Conservation (phyloP, 139 green algal species). For the Haematococcus lacustris region DNA sequence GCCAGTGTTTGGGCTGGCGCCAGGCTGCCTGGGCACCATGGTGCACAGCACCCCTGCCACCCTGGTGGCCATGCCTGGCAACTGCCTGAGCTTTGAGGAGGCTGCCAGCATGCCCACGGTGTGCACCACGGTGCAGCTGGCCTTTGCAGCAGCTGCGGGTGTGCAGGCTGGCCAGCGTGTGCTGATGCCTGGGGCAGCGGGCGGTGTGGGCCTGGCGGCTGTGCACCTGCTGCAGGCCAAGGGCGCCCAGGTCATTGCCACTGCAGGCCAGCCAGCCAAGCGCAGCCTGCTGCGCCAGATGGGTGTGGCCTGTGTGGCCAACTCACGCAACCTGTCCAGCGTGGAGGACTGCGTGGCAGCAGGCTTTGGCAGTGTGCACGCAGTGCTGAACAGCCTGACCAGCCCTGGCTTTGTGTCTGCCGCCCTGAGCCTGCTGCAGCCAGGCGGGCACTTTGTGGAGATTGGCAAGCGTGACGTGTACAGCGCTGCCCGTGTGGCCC, state of each 20-base stretch:
- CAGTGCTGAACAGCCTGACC: slow-evolving; percentile 80
- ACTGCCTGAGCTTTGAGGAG: slow-evolving; percentile 57
- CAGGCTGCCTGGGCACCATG: slow-evolving; percentile 58
- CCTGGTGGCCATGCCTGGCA: slow-evolving; percentile 52
- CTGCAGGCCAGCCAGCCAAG: slow-evolving; percentile 66
- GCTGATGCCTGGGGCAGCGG: slow-evolving; percentile 67
- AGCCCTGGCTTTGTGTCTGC: too few relatives aligned
- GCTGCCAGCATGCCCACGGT: slow-evolving; percentile 73
- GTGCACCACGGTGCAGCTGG: slow-evolving; percentile 69
- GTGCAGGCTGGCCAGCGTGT: slow-evolving; percentile 31
- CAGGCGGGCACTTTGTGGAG: too few relatives aligned
- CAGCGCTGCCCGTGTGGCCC: too few relatives aligned
- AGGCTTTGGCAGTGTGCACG: slow-evolving; percentile 36
- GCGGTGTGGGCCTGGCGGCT: slow-evolving; percentile 70
- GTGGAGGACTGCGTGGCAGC: too few relatives aligned
- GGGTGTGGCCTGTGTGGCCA: too few relatives aligned
- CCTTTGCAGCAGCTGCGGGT: slow-evolving; percentile 30
- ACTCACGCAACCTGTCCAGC: slow-evolving; percentile 31
- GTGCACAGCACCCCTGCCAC: slow-evolving; percentile 41
- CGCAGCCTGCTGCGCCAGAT: slow-evolving; percentile 51
- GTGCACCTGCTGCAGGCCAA: slow-evolving; percentile 44
- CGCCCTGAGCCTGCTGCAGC: too few relatives aligned
- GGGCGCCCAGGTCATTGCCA: slow-evolving; percentile 43
- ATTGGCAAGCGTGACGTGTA: too few relatives aligned
- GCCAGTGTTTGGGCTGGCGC: slow-evolving; percentile 71